phyloP scores from a whole-genome alignment of 139 green algal species.

The Closterium sp. region DNA sequence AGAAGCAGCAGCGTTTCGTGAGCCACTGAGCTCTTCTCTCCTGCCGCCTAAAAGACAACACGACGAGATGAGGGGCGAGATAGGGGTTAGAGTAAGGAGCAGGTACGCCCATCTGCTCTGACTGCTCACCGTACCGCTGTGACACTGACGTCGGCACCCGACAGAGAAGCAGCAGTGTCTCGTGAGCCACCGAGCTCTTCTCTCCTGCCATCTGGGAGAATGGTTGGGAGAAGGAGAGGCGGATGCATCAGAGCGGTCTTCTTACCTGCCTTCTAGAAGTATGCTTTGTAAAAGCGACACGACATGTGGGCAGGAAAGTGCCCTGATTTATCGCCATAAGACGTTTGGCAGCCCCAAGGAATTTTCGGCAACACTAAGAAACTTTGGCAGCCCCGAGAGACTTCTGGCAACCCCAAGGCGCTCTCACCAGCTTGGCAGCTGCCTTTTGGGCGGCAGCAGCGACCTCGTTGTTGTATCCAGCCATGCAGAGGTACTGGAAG shows the following conservation, averaged over 20 bases:
- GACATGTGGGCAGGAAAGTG: no score
- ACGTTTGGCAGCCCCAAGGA: neutral
- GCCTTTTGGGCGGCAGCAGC: slow-evolving; percentile 23
- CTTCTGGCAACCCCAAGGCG: neutral
- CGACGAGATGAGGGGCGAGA: neutral
- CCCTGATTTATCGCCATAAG: no score
- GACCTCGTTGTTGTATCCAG: slow-evolving; percentile 27
- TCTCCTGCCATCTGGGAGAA: neutral
- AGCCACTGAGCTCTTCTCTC: slow-evolving; percentile 9
- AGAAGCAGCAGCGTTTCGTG: neutral
- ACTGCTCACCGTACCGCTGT: neutral
- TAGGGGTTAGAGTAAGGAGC: neutral
- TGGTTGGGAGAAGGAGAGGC: no score
- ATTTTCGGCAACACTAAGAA: neutral
- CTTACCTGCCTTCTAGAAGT: no score
- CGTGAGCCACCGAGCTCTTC: neutral
- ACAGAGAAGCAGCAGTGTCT: neutral
- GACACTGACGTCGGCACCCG: neutral
- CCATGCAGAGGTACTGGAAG: slow-evolving; percentile 31
- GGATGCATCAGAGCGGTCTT: no score
- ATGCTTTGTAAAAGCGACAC: no score
- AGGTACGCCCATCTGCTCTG: no score
- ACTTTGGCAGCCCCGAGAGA: neutral
- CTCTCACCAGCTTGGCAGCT: slow-evolving; percentile 13
- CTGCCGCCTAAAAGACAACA: neutral